phyloP scores from a whole-genome alignment of 83 land plant species.

The Diphasiastrum complanatum region DNA sequence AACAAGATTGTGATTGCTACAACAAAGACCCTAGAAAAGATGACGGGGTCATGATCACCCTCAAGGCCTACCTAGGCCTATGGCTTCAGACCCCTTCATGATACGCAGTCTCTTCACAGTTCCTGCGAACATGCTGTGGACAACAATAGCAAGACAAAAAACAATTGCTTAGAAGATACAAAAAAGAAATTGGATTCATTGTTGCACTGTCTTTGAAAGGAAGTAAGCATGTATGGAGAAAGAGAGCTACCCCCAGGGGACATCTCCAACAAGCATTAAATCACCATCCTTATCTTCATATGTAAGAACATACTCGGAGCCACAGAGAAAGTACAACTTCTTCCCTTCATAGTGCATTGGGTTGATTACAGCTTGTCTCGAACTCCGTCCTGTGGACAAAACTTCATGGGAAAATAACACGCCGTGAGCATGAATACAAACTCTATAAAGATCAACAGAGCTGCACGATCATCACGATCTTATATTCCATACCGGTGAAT shows the following conservation, averaged over 20 bases:
- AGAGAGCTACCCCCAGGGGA: constrained; percentile 1
- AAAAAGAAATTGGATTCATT: background rate
- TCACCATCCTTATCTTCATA: constrained; percentile 19
- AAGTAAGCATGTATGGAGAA: background rate
- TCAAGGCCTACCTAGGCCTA: background rate
- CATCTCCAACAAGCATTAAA: constrained; percentile 20
- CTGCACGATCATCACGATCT: no score
- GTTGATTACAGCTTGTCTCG: no score
- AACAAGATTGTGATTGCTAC: no score
- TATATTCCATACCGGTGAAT: no score
- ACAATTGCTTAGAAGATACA: background rate
- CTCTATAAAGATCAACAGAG: no score
- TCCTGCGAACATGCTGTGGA: constrained; percentile 4
- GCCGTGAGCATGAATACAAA: no score
- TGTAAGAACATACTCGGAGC: constrained; percentile 13
- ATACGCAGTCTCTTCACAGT: constrained; percentile 11
- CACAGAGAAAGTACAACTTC: background rate
- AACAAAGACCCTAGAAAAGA: no score
- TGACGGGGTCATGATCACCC: no score
- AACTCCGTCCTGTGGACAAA: no score
- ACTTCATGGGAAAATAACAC: no score
- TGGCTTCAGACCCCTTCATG: background rate
- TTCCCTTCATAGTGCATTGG: background rate
- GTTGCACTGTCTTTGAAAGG: background rate
- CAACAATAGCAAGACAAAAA: background rate